A percentile compares a stretch with the other conserved stretches of the same genome.
Evolutionary conservation across 2,329 filamentous ascomycete genomes (phyloP).

Genomic region (Colletotrichum orchidophilum): DNA sequence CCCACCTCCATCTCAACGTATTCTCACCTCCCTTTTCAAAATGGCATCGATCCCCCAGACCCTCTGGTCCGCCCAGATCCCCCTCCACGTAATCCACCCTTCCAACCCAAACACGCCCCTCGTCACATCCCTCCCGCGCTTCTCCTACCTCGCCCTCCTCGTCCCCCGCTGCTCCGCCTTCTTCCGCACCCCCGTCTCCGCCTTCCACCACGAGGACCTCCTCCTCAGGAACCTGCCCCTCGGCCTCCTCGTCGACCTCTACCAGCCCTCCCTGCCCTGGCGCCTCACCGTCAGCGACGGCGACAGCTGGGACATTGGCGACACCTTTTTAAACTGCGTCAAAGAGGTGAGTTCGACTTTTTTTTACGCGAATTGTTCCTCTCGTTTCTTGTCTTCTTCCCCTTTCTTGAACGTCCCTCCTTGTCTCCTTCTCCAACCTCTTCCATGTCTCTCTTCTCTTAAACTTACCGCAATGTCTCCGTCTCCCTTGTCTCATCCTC

Average conservation of each 20-base stretch:
- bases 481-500: not conserved
- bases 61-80: constrained; percentile 65
- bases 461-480: not conserved
- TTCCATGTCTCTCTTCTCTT: constrained; percentile 6
- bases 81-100: constrained; percentile 63
- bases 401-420: not conserved
- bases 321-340: constrained; percentile 71
- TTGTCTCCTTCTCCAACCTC: not conserved
- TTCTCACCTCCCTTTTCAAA: not conserved
- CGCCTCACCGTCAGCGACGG: constrained; percentile 63
- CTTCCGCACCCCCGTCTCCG: constrained; percentile 64
- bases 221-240: constrained; percentile 63
- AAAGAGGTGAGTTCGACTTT: constrained; percentile 67
- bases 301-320: constrained; percentile 66
- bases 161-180: constrained; percentile 63
- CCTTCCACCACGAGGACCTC: constrained; percentile 66
- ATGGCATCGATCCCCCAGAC: constrained; percentile 50
- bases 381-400: not conserved
- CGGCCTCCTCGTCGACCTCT: constrained; percentile 65
- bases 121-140: constrained; percentile 64
- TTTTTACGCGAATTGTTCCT: not conserved
- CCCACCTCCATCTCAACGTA: not conserved
- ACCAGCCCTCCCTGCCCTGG: constrained; percentile 65
- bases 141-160: constrained; percentile 67
- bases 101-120: constrained; percentile 58